phyloP scores from a whole-genome alignment of 768 basidiomycete species.

The Lactarius trivialis region DNA sequence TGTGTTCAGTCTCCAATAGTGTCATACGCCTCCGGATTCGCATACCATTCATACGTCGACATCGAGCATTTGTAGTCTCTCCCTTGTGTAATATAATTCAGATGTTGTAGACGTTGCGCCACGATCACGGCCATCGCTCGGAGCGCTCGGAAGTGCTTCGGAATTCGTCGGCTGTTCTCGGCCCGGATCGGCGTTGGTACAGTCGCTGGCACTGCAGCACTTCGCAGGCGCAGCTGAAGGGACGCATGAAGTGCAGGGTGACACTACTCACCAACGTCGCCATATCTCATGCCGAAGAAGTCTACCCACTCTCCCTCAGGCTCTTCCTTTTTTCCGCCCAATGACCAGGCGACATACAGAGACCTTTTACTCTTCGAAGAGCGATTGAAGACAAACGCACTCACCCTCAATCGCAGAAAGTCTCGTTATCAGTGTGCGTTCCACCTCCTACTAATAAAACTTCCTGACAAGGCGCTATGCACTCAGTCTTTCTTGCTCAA shows the following conservation, averaged over 20 bases:
- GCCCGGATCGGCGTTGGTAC: not conserved
- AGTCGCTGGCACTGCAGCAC: too few relatives aligned
- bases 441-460: not conserved
- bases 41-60: constrained; percentile 1
- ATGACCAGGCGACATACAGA: constrained; percentile 73
- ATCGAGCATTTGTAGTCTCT: not conserved
- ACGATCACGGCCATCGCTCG: not conserved
- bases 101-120: not conserved
- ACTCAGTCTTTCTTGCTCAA: constrained; percentile 66
- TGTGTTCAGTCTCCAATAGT: not conserved
- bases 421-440: constrained; percentile 73
- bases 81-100: constrained; percentile 9
- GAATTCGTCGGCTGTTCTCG: not conserved
- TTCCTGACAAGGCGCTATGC: not conserved
- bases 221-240: too few relatives aligned
- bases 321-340: constrained; percentile 50
- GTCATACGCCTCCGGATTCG: not conserved
- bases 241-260: not conserved
- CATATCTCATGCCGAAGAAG: constrained; percentile 30
- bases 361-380: constrained; percentile 94
- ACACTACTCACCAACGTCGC: not conserved
- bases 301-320: constrained; percentile 28
- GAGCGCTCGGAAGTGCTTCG: too few relatives aligned
- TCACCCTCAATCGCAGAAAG: constrained; percentile 72
- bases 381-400: constrained; percentile 88